Base-by-base conservation (phyloP, 1,139 yeast species). In the Pichia sp. region DNA sequence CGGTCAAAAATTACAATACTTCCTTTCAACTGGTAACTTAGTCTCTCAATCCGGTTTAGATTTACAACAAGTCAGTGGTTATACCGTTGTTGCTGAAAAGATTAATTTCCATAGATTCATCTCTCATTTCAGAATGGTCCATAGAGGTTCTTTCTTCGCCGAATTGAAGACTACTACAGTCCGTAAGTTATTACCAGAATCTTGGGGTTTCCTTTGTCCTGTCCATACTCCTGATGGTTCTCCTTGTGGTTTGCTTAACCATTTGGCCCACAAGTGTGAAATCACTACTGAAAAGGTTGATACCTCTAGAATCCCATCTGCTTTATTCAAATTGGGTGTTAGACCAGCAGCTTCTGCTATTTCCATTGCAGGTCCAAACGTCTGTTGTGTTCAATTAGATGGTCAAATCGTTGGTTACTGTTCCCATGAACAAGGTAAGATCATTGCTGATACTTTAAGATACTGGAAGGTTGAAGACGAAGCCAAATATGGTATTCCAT, bases 221-320 rank as follows among this genome's bases (percentile, higher is more conserved):
- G 99, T 94, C 17, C 99, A 93, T 70, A 93, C 99, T 15, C 99
- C 99, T 3, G 99, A 93, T 85, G 99, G 99, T 61, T 87, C 98
- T 44, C 99, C 99, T 20, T 93, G 99, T 84, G 99, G 99, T 71
- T 75, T 93, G 66, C 76, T 93, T 61, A 94, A 94, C 70, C 99
- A 93, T 74, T 84, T 93, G 73, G 85, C 99, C 11, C 97, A 93
- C 70, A 89, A 88, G 68, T 93, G 99, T 76, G 76, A 78, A 60
- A 85, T 93, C 53, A 81, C 96, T 6, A 91, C 98, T 10, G 69
- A 71, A 40, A 84, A 82, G 38, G 72, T 84, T 3, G 95, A 90
- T 63, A 93, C 85, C n/a, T 75, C 85, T 9, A 68, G 70, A 36
- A 81, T 93, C 40, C 88, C 96, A 18, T 68, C 69, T 8, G 77